Evolutionary conservation across 2,329 filamentous ascomycete species (phyloP).

Genomic region (Aspergillus japonicus): DNA sequence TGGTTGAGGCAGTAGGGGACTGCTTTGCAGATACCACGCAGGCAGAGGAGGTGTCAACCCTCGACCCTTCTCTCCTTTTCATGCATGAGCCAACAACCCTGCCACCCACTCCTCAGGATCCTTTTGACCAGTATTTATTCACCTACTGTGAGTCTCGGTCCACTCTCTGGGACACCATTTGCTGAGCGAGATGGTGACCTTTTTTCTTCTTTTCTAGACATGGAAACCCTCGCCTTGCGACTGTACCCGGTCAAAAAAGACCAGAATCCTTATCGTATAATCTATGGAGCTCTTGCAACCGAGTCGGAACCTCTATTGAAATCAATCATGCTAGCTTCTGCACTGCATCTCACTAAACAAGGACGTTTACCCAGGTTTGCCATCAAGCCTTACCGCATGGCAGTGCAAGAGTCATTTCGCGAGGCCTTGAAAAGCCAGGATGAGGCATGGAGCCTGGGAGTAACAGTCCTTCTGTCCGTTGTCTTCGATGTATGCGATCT

Average conservation of each 20-base stretch:
- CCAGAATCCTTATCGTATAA: not conserved
- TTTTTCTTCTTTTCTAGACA: not conserved
- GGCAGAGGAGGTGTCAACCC: no score
- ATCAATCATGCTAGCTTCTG: not conserved
- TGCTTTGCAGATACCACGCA: no score
- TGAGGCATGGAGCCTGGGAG: not conserved
- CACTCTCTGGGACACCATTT: no score
- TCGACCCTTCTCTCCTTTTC: no score
- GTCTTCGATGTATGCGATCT: not conserved
- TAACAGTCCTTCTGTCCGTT: not conserved
- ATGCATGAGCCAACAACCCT: no score
- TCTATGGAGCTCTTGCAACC: not conserved
- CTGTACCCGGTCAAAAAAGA: constrained; percentile 1
- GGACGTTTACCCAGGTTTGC: not conserved
- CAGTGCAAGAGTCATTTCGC: constrained; percentile 1
- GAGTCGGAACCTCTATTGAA: not conserved
- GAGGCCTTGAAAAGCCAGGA: not conserved
- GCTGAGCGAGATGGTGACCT: not conserved
- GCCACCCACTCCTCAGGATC: no score
- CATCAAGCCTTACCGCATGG: not conserved
- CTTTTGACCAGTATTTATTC: no score
- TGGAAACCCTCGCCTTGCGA: not conserved
- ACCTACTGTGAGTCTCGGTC: no score
- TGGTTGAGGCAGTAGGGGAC: no score
- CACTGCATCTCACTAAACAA: not conserved